Conservation (phyloP, 1,139 yeast species). For the Lipomyces yarrowii region DNA sequence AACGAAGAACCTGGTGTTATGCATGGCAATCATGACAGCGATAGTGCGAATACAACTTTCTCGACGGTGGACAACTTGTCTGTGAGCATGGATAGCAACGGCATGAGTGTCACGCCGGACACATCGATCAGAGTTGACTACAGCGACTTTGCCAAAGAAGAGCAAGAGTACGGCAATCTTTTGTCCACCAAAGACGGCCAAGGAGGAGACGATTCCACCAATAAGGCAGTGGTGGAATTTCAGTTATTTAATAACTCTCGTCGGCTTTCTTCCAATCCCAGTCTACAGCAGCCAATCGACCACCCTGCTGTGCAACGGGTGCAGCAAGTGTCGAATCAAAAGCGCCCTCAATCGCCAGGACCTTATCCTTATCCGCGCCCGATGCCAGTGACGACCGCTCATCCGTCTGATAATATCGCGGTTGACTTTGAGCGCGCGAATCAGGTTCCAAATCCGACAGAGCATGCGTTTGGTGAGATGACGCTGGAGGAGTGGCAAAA, state of each 20-base stretch:
- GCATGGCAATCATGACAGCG: neutral
- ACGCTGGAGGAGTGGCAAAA: constrained; percentile 32
- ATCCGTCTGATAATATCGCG: constrained; percentile 15
- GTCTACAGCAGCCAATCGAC: neutral
- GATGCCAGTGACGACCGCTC: constrained; percentile 22
- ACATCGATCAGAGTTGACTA: neutral
- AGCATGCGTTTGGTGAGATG: constrained; percentile 25
- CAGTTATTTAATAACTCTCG: neutral
- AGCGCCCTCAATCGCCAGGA: neutral
- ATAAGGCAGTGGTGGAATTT: neutral
- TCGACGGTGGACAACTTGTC: neutral
- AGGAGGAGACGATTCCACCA: neutral
- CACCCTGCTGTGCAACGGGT: neutral
- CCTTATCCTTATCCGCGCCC: constrained; percentile 14
- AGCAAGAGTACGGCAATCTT: constrained; percentile 1
- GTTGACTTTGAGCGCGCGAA: constrained; percentile 8
- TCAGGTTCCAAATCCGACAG: constrained; percentile 10
- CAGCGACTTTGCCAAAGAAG: constrained; percentile 1
- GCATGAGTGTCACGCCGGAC: constrained; percentile 1
- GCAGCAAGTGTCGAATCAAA: neutral
- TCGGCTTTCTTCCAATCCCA: neutral
- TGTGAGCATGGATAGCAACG: neutral
- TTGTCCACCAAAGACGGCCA: neutral
- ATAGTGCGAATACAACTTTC: neutral
- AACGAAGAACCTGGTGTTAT: neutral